A percentile compares a stretch with the other conserved stretches of the same genome.
Evolutionary conservation across 2,329 filamentous ascomycete genomes (phyloP).

Genomic region (Fusarium praegraminearum): DNA sequence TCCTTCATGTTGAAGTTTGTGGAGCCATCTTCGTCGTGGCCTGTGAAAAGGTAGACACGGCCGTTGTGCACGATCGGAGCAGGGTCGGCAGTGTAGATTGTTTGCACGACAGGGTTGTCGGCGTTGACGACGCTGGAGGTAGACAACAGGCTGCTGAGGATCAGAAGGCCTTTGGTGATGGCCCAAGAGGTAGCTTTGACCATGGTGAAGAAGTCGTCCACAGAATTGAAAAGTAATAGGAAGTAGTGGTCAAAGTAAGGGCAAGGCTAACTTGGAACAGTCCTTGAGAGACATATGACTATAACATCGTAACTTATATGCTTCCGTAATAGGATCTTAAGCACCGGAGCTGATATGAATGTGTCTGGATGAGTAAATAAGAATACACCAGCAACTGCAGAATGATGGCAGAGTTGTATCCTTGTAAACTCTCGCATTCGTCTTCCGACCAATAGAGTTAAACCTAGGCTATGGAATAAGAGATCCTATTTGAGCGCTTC

Average conservation of each 20-base stretch:
- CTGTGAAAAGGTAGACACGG: conserved; percentile 54
- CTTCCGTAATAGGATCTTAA: too few relatives aligned
- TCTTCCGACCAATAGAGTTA: background rate
- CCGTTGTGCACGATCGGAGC: conserved; percentile 54
- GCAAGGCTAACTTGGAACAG: background rate
- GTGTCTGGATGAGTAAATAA: background rate
- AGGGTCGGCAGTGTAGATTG: conserved; percentile 55
- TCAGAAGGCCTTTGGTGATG: background rate
- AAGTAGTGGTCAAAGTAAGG: too few relatives aligned
- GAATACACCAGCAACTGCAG: background rate
- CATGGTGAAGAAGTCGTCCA: background rate
- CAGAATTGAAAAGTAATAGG: background rate
- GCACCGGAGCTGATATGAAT: background rate
- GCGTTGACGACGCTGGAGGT: background rate
- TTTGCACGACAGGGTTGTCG: conserved; percentile 18
- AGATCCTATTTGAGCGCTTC: background rate
- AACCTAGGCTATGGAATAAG: too few relatives aligned
- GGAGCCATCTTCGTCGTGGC: conserved; percentile 51
- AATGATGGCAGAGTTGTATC: background rate
- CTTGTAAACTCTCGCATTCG: background rate
- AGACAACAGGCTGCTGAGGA: background rate
- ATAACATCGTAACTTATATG: background rate
- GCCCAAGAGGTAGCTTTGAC: background rate
- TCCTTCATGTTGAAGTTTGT: conserved; percentile 54
- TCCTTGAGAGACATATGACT: background rate